These are phyloP conservation scores for Parathielavia appendiculata DNA, from an alignment of 495 filamentous ascomycete genomes.

Conservation along the genomic window DNA sequence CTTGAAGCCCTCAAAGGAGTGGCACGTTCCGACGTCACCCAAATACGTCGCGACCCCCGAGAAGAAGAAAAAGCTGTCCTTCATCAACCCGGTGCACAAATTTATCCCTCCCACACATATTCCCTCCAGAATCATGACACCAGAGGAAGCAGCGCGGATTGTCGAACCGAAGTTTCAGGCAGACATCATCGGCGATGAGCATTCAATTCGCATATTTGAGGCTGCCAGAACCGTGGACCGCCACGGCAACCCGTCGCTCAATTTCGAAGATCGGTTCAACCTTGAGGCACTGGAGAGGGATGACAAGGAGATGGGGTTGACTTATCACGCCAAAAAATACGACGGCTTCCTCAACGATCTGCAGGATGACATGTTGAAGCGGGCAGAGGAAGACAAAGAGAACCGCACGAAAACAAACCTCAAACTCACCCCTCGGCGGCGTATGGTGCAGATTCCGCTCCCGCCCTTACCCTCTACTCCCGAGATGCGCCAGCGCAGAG, in stretches of 20 bases:
- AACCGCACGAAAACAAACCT: background rate
- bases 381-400: conserved; percentile 2
- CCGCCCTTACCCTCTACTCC: conserved; percentile 4
- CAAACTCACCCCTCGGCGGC: background rate
- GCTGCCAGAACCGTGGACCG: background rate
- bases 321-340: conserved; percentile 16
- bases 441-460: conserved; percentile 8
- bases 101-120: conserved; percentile 20
- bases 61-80: conserved; percentile 23
- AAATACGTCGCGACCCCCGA: conserved; percentile 25
- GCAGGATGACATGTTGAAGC: conserved; percentile 16
- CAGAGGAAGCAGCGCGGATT: conserved; percentile 10
- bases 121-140: conserved; percentile 20
- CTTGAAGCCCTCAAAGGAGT: conserved; percentile 24
- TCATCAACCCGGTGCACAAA: conserved; percentile 25
- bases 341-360: conserved; percentile 15
- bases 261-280: conserved; percentile 4
- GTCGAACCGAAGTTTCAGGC: conserved; percentile 12
- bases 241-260: background rate
- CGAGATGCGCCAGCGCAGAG: background rate
- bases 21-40: conserved; percentile 15
- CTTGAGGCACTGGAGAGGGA: conserved; percentile 16
- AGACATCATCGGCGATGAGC: conserved; percentile 16
- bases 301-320: conserved; percentile 22
- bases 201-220: conserved; percentile 15